A percentile compares a stretch with the other conserved stretches of the same genome.
These are phyloP conservation scores for Cicer bijugum DNA, from an alignment of 306 rosid species.

Conservation along the genomic window DNA sequence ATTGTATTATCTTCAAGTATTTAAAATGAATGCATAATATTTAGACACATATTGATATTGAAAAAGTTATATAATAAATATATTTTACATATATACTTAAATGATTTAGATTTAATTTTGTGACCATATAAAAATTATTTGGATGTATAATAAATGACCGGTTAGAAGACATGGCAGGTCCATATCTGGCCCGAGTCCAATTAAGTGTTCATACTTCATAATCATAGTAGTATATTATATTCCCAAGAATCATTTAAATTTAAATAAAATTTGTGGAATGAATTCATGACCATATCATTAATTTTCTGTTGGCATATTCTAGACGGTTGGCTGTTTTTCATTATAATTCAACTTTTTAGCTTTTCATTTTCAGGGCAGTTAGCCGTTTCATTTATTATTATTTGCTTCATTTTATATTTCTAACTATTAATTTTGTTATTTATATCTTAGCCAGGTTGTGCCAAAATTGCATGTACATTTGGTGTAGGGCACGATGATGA, in stretches of 20 bases:
- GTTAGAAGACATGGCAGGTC: constrained; percentile 25
- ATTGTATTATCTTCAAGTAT: too few species aligned
- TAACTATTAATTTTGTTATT: neutral
- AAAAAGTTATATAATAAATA: too few species aligned
- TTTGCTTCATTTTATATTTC: constrained; percentile 3
- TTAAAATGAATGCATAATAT: too few species aligned
- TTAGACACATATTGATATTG: too few species aligned
- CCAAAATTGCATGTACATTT: constrained; percentile 46
- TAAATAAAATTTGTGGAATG: neutral
- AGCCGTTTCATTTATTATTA: constrained; percentile 45
- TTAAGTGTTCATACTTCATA: constrained; percentile 8
- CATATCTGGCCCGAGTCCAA: neutral
- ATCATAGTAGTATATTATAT: neutral
- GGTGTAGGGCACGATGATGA: constrained; percentile 51
- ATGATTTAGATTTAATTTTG: too few species aligned
- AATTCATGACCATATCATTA: constrained; percentile 30
- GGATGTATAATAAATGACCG: too few species aligned
- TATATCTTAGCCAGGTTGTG: constrained; percentile 15
- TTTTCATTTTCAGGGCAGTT: constrained; percentile 43
- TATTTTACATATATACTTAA: too few species aligned
- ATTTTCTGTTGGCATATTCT: constrained; percentile 31
- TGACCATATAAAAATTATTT: too few species aligned
- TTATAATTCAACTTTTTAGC: constrained; percentile 7
- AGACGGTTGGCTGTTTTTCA: constrained; percentile 36
- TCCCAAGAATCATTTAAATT: constrained; percentile 1